Percentiles rank a stretch among this genome's conserved stretches.
Conservation (phyloP, 2,329 filamentous ascomycete species). For the Drechslerella dactyloides region DNA sequence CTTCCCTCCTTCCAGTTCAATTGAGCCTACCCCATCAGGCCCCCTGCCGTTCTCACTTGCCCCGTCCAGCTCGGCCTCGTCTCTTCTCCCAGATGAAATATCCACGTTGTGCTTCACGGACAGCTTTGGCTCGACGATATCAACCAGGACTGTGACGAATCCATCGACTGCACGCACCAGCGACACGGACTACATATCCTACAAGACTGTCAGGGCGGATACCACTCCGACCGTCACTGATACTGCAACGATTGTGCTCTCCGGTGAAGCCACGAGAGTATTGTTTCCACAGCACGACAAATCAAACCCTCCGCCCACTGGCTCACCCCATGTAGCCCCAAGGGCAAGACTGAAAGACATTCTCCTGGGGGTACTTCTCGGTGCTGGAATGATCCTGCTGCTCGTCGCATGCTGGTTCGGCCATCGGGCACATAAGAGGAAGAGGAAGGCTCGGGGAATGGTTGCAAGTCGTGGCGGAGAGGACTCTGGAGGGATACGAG, state of each 20-base stretch:
- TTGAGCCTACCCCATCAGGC: background rate
- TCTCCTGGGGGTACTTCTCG: slow-evolving; percentile 36
- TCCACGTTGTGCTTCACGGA: slow-evolving; percentile 40
- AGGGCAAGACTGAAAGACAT: slow-evolving; percentile 32
- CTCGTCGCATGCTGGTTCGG: slow-evolving; percentile 35
- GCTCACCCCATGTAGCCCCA: slow-evolving; percentile 6
- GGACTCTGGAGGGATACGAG: slow-evolving; percentile 29
- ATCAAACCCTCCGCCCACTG: slow-evolving; percentile 7
- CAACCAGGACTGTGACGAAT: slow-evolving; percentile 20
- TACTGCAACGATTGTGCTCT: slow-evolving; percentile 36
- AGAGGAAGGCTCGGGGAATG: slow-evolving; percentile 17
- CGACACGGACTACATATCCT: slow-evolving; percentile 22
- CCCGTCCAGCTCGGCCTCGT: background rate
- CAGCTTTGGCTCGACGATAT: slow-evolving; percentile 29
- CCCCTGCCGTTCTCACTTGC: slow-evolving; percentile 3
- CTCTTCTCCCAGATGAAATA: slow-evolving; percentile 10
- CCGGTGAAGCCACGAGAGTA: slow-evolving; percentile 39
- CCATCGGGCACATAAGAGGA: slow-evolving; percentile 36
- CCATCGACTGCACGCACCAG: slow-evolving; percentile 7
- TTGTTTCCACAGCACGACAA: slow-evolving; percentile 47
- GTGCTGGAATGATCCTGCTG: slow-evolving; percentile 37
- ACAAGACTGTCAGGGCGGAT: slow-evolving; percentile 38
- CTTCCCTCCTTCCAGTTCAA: background rate
- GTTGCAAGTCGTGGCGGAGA: background rate
- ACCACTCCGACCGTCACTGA: slow-evolving; percentile 36